These are phyloP conservation scores for Candida broadrunensis DNA, from an alignment of 805 yeast genomes.

Conservation along the genomic window DNA sequence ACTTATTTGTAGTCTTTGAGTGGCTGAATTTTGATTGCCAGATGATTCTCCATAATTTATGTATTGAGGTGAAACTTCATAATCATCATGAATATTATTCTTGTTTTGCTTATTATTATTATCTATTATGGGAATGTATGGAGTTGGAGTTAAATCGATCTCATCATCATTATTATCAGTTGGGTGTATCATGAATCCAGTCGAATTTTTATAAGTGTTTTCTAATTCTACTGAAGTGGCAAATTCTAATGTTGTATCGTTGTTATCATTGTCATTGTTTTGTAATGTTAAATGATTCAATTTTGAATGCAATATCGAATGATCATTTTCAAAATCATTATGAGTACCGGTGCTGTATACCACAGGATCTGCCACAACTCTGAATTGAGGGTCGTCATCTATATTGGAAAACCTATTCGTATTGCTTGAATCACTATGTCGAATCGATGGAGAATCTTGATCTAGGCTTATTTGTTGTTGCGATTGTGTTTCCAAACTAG, in stretches of 20 bases:
- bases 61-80: neutral
- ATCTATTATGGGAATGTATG: neutral
- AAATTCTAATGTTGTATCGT: neutral
- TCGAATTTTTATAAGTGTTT: neutral
- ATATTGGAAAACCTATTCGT: neutral
- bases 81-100: neutral
- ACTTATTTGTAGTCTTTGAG: too few species aligned
- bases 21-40: slow-evolving; percentile 12
- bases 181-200: neutral
- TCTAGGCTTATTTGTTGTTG: neutral
- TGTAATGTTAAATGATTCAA: neutral
- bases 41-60: neutral
- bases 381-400: neutral
- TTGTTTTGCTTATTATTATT: too few species aligned
- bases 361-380: neutral
- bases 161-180: neutral
- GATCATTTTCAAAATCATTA: neutral
- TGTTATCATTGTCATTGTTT: neutral
- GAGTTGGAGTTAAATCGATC: neutral
- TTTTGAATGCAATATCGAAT: neutral
- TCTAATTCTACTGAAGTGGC: neutral
- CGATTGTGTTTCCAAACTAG: neutral
- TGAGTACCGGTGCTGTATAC: neutral
- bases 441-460: neutral
- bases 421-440: neutral